Conservation (phyloP, 345 rosid genomes). For the Leavenworthia alabamica region DNA sequence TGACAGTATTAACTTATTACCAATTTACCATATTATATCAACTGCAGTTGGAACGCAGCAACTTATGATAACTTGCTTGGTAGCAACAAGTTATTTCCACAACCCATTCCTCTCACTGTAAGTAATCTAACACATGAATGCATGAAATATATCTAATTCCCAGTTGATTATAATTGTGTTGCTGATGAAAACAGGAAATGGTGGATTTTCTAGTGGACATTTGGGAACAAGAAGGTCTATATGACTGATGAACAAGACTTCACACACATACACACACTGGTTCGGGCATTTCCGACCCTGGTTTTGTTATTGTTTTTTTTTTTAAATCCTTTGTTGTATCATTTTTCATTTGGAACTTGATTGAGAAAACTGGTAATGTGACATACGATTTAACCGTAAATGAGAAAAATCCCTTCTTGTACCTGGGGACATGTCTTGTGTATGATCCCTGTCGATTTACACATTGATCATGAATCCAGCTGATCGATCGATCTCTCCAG, state of each 20-base stretch:
- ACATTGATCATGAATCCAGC: no score
- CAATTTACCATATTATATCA: background rate
- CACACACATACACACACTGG: slow-evolving; percentile 1
- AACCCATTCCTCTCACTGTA: slow-evolving; percentile 74
- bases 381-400: background rate
- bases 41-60: slow-evolving; percentile 69
- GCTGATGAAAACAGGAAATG: slow-evolving; percentile 60
- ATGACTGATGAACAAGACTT: slow-evolving; percentile 44
- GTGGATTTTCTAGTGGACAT: slow-evolving; percentile 82
- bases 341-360: slow-evolving; percentile 5
- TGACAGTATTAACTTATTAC: no score
- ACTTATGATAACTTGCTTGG: slow-evolving; percentile 71
- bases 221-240: slow-evolving; percentile 92
- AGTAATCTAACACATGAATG: slow-evolving; percentile 10
- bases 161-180: background rate
- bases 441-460: no score
- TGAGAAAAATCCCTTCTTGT: slow-evolving; percentile 10
- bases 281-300: slow-evolving; percentile 15
- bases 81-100: slow-evolving; percentile 80
- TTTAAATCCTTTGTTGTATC: slow-evolving; percentile 16
- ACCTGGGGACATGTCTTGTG: no score
- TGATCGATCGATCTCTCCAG: no score
- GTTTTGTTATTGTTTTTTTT: background rate
- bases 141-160: background rate
- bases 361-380: slow-evolving; percentile 4